Evolutionary conservation across 768 basidiomycete species (phyloP).

Genomic region (Lentinula aciculospora): DNA sequence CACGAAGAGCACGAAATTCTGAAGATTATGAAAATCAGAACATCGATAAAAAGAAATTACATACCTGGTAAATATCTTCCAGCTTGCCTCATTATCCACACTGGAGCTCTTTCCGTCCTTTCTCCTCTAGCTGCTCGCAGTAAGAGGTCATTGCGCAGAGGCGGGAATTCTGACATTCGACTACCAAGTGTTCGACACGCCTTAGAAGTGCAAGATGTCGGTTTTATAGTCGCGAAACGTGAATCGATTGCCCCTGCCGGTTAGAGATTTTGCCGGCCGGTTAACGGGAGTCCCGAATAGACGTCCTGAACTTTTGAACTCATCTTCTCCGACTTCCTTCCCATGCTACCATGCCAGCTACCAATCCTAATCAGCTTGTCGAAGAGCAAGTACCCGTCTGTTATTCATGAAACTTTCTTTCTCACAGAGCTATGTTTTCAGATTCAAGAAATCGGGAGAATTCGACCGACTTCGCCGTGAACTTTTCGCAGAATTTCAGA

Average conservation of each 20-base stretch:
- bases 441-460: constrained; percentile 78
- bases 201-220: background rate
- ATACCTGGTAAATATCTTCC: constrained; percentile 91
- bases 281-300: background rate
- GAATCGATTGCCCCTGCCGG: background rate
- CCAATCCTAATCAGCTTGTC: constrained; percentile 55
- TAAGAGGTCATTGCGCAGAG: constrained; percentile 81
- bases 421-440: constrained; percentile 19
- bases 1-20: constrained; percentile 90
- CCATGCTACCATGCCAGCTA: constrained; percentile 35
- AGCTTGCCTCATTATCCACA: constrained; percentile 98
- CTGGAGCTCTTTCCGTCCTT: constrained; percentile 86
- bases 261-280: background rate
- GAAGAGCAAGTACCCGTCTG: constrained; percentile 43
- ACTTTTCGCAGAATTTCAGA: constrained; percentile 55
- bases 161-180: constrained; percentile 51
- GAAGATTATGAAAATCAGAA: constrained; percentile 4
- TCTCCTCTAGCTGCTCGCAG: constrained; percentile 87
- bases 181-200: background rate
- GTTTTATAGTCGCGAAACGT: background rate
- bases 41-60: constrained; percentile 13
- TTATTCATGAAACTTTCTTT: background rate
- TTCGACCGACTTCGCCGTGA: constrained; percentile 69
- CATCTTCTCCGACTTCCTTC: background rate
- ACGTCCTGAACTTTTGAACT: background rate